Evolutionary conservation across 148 eudicot species (phyloP), one percentile per base, ranked within the genome.

Genomic region (Amaranthus cruentus): DNA sequence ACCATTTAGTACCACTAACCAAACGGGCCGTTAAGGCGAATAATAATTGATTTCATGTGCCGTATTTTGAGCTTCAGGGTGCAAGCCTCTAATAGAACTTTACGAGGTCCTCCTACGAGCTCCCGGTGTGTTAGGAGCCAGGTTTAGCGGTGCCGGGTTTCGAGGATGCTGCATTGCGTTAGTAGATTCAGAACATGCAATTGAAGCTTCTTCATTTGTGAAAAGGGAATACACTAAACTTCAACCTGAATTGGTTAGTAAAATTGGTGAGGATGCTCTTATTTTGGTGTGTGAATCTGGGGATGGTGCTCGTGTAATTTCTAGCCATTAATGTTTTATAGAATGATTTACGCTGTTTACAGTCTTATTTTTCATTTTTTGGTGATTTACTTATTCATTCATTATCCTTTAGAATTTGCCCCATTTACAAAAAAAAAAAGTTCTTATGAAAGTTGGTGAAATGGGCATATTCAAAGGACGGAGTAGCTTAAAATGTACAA

Each of bases 61-160:
- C 38, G 38, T 28, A 28, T 28, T 68, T 13, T 28, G 53, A 53
- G 51, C 1, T 78, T 68, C 84, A 91, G 98, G 96, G 53, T 92
- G 97, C 58, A 88, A 88, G 71, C 96, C 99, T 71, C 84, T 96
- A 50, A 96, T 90, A 73, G 92, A 90, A 78, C 83, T 96, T 7
- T 89, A 90, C 12, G 89, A 96, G 86, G 81, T 90, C 46, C 94
- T 96, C 76, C 9, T 87, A 51, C 86, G 75, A 77, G 92, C 95
- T 73, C 99, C 92, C 1, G 97, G 96, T 3, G 88, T 96, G 3
- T 83, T 74, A 38, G 99, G 99, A 64, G 94, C 97, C 18, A 85
- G 99, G 67, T 96, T 96, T 75, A 96, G 99, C 66, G 97, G 99
- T 28, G 99, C 99, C 61, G 99, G 99, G 42, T 96, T 96, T 76